Evolutionary conservation across 768 basidiomycete species (phyloP), one percentile per base, ranked within the genome.

Genomic region (Pleurotus giganteus): DNA sequence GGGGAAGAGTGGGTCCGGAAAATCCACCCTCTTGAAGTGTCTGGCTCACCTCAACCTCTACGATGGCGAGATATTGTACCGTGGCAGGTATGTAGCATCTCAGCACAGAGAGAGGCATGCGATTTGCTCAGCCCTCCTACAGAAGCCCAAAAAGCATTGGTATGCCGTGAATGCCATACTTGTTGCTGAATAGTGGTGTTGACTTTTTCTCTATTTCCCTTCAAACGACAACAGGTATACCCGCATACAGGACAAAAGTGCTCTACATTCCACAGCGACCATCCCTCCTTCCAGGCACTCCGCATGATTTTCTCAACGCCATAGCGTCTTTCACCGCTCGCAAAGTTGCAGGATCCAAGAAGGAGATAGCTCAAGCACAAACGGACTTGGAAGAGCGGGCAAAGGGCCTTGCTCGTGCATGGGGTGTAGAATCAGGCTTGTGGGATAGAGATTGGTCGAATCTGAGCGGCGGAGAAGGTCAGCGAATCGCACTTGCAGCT

Each of bases 241-340:
- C 94, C 2, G 65, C 66, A 15, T 96, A 85, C 70, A 83, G 94
- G 47, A 92, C 87, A 0, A 80, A 78, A 53, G 84, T 96, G 2
- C 80, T 86, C 56, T 96, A 96, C 66, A 85, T 95, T 23, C 93
- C 94, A 1, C 94, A 96, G 69, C 77, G 94, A 36, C 88, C 94
- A 0, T 89, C 92, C 1, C 74, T 95, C n/a, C 81, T 96, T 19
- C 82, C 91, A 1, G 88, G 88, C 3, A 87, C 88, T 2, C 94
- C 94, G 0, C 74, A 78, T 21, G 84, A 87, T 56, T 91, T 95
- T 61, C 70, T 94, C 54, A 64, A 69, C 2, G 73, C 79, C 0
- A 71, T 94, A 56, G 71, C 72, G 26, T 69, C 74, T 5, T 87
- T 90, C 63, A 49, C 75, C 74, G 56, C 83, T 71, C 67, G 73